Conservation (phyloP, 768 basidiomycete genomes). For the Agaricus subrufescens region DNA sequence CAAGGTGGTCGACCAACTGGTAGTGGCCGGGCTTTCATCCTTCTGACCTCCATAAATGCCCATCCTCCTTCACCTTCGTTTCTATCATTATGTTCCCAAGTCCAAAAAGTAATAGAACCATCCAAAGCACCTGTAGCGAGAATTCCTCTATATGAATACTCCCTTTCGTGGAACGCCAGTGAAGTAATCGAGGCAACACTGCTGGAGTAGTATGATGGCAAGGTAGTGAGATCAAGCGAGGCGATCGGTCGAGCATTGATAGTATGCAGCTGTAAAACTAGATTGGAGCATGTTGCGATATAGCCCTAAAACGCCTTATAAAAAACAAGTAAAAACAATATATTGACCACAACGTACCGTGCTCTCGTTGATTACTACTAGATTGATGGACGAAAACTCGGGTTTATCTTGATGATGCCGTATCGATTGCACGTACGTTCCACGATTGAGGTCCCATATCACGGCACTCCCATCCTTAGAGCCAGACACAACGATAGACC, state of each 20-base stretch:
- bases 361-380: constrained; percentile 80
- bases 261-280: constrained; percentile 74
- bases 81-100: constrained; percentile 46
- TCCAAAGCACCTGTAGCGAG: constrained; percentile 79
- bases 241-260: constrained; percentile 82
- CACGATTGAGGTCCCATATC: constrained; percentile 86
- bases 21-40: constrained; percentile 52
- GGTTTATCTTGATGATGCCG: constrained; percentile 43
- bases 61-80: constrained; percentile 44
- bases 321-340: neutral
- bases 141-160: constrained; percentile 73
- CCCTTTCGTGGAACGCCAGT: constrained; percentile 84
- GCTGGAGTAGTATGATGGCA: constrained; percentile 32
- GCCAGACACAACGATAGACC: constrained; percentile 83
- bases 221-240: constrained; percentile 52
- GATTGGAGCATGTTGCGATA: constrained; percentile 76
- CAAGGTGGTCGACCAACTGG: constrained; percentile 42
- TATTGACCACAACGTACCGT: constrained; percentile 50
- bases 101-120: constrained; percentile 73
- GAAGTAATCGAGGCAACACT: constrained; percentile 61
- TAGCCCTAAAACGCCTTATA: constrained; percentile 54
- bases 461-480: constrained; percentile 83
- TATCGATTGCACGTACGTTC: constrained; percentile 75
- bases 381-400: constrained; percentile 45
- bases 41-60: constrained; percentile 68